Evolutionary conservation across 768 basidiomycete species (phyloP), one percentile per base, ranked within the genome.

Genomic region (Clathrus columnatus): DNA sequence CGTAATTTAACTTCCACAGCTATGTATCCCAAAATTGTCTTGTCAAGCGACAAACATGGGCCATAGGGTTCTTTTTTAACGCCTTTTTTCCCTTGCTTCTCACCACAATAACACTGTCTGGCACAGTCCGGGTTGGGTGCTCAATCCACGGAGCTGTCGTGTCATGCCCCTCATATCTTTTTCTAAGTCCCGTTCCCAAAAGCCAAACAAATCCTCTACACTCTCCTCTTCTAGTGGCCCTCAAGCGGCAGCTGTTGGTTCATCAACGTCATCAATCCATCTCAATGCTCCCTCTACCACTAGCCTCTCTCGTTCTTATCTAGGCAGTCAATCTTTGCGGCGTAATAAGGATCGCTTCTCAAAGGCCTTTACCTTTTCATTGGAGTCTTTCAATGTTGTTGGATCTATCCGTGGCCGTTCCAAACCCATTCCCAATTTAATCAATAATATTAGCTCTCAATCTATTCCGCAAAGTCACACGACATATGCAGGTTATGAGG

Each of bases 101-200:
- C 36, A 51, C 50, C 50, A 32, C 50, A 10, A 23, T 28, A 10
- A 47, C 18, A 28, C 51, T 53, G 51, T 51, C 51, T 53, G 51
- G 51, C 20, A 53, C 50, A 51, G 50, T n/a, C n/a, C n/a, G n/a
- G 36, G n/a, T n/a, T 36, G 11, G n/a, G 11, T 36, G 36, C 36
- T 36, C 50, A 24, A 36, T 2, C 27, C 46, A 11, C 41, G 18
- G 46, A 47, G 46, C 2, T 28, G 20, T 28, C 10, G 11, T n/a
- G 44, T 20, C 27, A 55, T 55, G 54, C 54, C 54, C 30, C 46
- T 55, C 18, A 47, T 48, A 43, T 30, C 54, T 27, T 48, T 55
- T 28, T 55, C 54, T 21, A 47, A 48, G 24, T 47, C 36, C 48
- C 54, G 46, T 29, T 48, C 51, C 27, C 45, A 44, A 55, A 55